These are phyloP conservation scores for Termitomyces sp. DNA, from an alignment of 768 basidiomycete species.

Conservation along the genomic window DNA sequence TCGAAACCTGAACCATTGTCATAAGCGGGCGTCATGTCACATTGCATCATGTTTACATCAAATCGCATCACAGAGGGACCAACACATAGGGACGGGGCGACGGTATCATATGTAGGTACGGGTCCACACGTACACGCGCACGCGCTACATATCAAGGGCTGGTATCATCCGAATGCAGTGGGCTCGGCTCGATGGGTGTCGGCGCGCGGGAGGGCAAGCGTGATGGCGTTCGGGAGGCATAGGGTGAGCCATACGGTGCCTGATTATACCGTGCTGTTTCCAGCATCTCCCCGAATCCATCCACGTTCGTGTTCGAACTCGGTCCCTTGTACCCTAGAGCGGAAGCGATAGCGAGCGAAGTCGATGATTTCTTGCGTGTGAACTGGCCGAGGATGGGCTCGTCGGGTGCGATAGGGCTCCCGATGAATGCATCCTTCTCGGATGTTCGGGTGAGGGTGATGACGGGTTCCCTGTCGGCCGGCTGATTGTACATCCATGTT, in stretches of 20 bases:
- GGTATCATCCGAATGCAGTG: constrained; percentile 10
- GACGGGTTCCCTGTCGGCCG: constrained; percentile 32
- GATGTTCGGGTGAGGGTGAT: constrained; percentile 22
- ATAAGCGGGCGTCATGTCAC: constrained; percentile 7
- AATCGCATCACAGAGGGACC: not conserved
- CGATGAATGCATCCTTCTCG: constrained; percentile 24
- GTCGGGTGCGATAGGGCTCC: constrained; percentile 38
- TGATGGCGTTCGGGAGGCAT: constrained; percentile 30
- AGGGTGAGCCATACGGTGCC: constrained; percentile 41
- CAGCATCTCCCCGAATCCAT: constrained; percentile 23
- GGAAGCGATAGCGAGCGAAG: constrained; percentile 47
- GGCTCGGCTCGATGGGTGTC: constrained; percentile 21
- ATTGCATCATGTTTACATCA: constrained; percentile 3
- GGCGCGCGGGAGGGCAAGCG: constrained; percentile 30
- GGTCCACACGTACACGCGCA: no score
- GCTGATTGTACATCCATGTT: constrained; percentile 95
- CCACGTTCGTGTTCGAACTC: constrained; percentile 11
- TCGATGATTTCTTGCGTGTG: constrained; percentile 37
- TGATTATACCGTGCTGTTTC: constrained; percentile 34
- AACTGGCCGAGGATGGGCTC: constrained; percentile 64
- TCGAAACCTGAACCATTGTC: constrained; percentile 4
- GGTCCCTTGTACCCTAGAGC: constrained; percentile 39
- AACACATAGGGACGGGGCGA: not conserved
- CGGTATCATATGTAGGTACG: no score
- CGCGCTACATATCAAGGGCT: constrained; percentile 6